Percentiles rank a stretch among this genome's conserved stretches.
Conservation (phyloP, 1,139 yeast genomes). For the Hansenula lynferdii region DNA sequence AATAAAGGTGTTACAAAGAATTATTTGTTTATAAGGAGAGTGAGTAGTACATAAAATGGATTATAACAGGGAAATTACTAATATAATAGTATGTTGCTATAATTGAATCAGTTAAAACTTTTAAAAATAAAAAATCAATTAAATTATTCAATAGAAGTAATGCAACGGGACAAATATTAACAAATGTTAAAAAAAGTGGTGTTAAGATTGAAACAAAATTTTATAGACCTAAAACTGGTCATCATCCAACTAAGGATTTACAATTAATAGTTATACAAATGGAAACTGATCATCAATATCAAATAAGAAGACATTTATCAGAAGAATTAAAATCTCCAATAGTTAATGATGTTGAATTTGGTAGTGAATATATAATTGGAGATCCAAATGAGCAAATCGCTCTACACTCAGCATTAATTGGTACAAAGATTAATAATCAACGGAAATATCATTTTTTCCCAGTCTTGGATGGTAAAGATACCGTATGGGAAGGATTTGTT, state of each 20-base stretch:
- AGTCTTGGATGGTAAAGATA: constrained; percentile 1
- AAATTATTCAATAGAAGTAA: no score
- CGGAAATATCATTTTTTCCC: neutral
- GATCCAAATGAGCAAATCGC: constrained; percentile 9
- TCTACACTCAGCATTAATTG: constrained; percentile 13
- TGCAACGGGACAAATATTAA: no score
- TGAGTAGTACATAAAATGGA: no score
- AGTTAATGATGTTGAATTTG: constrained; percentile 24
- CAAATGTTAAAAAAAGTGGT: no score
- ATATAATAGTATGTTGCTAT: no score
- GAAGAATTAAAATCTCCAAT: constrained; percentile 22
- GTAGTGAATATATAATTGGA: constrained; percentile 4
- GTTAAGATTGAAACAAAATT: no score
- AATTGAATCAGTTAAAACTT: no score
- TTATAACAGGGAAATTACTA: no score
- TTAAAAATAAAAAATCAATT: no score
- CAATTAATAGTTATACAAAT: constrained; percentile 29
- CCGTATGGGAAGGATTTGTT: constrained; percentile 12
- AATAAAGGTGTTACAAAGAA: no score
- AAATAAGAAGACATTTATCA: constrained; percentile 33
- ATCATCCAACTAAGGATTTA: neutral
- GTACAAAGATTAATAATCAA: neutral
- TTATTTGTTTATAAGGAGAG: no score
- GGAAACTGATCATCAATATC: constrained; percentile 42
- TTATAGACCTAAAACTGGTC: no score